Conservation (phyloP, 805 yeast genomes). For the Brettanomyces bruxellensis region DNA sequence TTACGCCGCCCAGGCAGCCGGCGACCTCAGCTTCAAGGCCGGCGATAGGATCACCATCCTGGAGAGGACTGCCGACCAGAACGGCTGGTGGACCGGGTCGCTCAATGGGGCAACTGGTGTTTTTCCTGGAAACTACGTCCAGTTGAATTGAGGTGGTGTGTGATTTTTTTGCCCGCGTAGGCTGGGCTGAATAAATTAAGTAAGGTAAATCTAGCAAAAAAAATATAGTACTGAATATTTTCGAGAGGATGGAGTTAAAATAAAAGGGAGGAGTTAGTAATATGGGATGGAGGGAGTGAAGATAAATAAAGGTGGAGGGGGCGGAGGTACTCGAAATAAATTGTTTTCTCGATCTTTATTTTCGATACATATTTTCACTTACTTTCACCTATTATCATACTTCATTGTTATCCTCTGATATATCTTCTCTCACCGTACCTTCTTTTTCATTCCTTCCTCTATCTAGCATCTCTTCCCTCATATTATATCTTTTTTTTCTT, state of each 20-base stretch:
- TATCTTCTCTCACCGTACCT: background rate
- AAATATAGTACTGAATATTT: too few species aligned
- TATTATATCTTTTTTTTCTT: too few species aligned
- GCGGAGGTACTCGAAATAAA: too few species aligned
- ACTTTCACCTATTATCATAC: background rate
- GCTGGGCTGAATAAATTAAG: too few species aligned
- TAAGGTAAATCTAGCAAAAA: too few species aligned
- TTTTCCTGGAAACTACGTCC: conserved; percentile 96
- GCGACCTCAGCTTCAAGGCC: conserved; percentile 81
- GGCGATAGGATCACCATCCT: conserved; percentile 81
- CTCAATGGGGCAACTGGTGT: conserved; percentile 80
- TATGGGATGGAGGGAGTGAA: background rate
- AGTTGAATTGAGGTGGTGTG: conserved; percentile 35
- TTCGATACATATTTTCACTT: background rate
- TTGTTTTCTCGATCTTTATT: background rate
- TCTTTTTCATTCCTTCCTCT: background rate
- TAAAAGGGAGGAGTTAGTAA: background rate
- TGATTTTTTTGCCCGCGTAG: background rate
- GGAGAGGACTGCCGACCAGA: conserved; percentile 72
- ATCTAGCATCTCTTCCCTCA: background rate
- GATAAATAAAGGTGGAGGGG: too few species aligned
- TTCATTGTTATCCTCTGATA: background rate
- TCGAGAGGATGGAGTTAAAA: too few species aligned
- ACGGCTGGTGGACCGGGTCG: conserved; percentile 98
- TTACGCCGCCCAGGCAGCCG: conserved; percentile 86